These are phyloP conservation scores for Hippophae gyantsensis DNA, from an alignment of 306 rosid genomes.

Conservation along the genomic window DNA sequence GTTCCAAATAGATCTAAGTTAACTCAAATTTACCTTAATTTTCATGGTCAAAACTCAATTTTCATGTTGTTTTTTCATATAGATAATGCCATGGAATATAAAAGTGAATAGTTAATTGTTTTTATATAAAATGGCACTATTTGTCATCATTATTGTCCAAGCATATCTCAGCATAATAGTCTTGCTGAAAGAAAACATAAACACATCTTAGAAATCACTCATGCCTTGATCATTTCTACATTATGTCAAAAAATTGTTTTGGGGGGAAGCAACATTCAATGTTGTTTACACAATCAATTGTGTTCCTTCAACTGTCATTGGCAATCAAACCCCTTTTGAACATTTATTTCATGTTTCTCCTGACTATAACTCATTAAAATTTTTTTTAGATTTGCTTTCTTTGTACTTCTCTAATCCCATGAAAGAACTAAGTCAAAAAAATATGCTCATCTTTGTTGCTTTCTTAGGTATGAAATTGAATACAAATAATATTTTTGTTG, in stretches of 20 bases:
- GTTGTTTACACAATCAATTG: not conserved
- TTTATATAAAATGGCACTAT: not conserved
- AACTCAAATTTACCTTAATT: no score
- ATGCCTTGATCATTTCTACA: not conserved
- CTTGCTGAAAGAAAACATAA: not conserved
- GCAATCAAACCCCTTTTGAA: not conserved
- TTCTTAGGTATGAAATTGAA: not conserved
- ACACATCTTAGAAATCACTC: not conserved
- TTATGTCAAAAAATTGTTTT: not conserved
- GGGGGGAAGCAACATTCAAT: not conserved
- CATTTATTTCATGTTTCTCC: not conserved
- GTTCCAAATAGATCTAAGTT: no score
- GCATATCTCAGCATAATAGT: not conserved
- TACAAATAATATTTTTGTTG: not conserved
- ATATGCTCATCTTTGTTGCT: not conserved
- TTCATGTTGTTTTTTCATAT: no score
- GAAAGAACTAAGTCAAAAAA: not conserved
- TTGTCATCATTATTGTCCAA: not conserved
- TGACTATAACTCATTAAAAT: not conserved
- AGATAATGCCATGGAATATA: no score
- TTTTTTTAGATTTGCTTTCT: not conserved
- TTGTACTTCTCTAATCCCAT: not conserved
- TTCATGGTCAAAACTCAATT: no score
- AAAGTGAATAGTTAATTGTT: not conserved
- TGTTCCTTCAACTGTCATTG: no score